Evolutionary conservation across 2,329 filamentous ascomycete species (phyloP), one percentile per base, ranked within the genome.

Genomic region (Thielaviopsis ethacetica): DNA sequence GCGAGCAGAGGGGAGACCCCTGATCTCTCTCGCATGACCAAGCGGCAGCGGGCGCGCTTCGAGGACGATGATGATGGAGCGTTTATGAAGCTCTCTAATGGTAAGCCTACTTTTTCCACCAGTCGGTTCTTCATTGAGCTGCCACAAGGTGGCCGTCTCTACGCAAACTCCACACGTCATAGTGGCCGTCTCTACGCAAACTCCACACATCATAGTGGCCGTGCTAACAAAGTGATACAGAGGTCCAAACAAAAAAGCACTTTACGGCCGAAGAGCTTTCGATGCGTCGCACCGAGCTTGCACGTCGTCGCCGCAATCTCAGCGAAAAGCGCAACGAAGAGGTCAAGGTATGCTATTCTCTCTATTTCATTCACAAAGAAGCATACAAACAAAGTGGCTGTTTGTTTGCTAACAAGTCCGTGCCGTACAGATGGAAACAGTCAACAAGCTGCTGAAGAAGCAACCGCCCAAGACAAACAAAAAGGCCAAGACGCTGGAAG

Each of bases 381-480:
- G 30, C 30, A 12, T 9, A 34, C 10, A 34, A 9, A 44, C 12
- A 54, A 22, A 12, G 13, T 53, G 13, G 52, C 13, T 19, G 17
- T 21, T 21, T 30, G 13, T 30, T n/a, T 26, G 22, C 51, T 59
- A 59, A 61, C 53, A 27, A 9, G 19, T 9, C 9, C 41, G 13
- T 30, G 41, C 10, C 24, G 27, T 56, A 21, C 64, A 91, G 86
- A 88, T 89, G 80, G 88, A 91, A 75, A 93, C 88, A 0, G 91
- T 93, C 78, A 91, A 93, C 75, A 90, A 91, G 66, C 81, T 93
- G 1, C 81, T 93, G 57, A 90, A 90, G 71, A 90, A 91, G 68
- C 88, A 91, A 68, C 86, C 87, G 0, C 84, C 87, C 24, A 91
- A 91, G 70, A 81, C 81, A 59, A 84, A 79, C 63, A 74, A 76